Evolutionary conservation across 2,329 filamentous ascomycete species (phyloP).

Genomic region (Graphiopsis chlorocephala): DNA sequence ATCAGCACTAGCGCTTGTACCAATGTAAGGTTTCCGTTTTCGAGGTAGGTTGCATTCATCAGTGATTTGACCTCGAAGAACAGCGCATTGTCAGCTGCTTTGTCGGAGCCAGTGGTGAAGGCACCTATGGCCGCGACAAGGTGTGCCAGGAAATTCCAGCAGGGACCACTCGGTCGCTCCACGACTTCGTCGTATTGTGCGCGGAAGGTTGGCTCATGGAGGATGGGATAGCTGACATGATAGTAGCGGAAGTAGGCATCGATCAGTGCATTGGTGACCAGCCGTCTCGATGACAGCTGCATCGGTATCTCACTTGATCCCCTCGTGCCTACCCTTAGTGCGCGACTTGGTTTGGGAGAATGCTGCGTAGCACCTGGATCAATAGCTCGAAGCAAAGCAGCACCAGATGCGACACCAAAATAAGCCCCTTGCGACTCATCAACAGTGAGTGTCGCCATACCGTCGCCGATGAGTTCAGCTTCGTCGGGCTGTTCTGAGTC

Average conservation of each 20-base stretch:
- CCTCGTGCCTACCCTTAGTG: conserved; percentile 12
- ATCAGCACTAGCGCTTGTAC: conserved; percentile 49
- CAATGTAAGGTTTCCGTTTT: conserved; percentile 49
- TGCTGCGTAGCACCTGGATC: conserved; percentile 29
- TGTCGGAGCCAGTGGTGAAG: conserved; percentile 39
- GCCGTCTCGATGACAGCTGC: conserved; percentile 30
- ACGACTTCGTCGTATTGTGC: conserved; percentile 47
- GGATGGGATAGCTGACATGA: conserved; percentile 47
- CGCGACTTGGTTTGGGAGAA: conserved; percentile 20
- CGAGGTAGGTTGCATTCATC: conserved; percentile 46
- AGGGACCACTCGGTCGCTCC: conserved; percentile 40
- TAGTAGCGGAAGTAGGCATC: conserved; percentile 49
- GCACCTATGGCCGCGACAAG: conserved; percentile 46
- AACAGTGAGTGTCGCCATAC: conserved; percentile 36
- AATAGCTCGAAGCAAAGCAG: conserved; percentile 38
- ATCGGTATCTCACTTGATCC: conserved; percentile 19
- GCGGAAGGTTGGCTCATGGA: conserved; percentile 48
- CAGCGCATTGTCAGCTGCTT: conserved; percentile 43
- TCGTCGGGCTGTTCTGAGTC: conserved; percentile 29
- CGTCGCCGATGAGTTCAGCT: conserved; percentile 21
- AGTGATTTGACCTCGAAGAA: conserved; percentile 46
- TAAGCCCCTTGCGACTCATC: conserved; percentile 42
- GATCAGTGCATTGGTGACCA: conserved; percentile 13
- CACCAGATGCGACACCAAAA: conserved; percentile 47
- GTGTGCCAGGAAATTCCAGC: conserved; percentile 47